phyloP scores from a whole-genome alignment of 768 basidiomycete genomes.

The Galerina sulciceps region DNA sequence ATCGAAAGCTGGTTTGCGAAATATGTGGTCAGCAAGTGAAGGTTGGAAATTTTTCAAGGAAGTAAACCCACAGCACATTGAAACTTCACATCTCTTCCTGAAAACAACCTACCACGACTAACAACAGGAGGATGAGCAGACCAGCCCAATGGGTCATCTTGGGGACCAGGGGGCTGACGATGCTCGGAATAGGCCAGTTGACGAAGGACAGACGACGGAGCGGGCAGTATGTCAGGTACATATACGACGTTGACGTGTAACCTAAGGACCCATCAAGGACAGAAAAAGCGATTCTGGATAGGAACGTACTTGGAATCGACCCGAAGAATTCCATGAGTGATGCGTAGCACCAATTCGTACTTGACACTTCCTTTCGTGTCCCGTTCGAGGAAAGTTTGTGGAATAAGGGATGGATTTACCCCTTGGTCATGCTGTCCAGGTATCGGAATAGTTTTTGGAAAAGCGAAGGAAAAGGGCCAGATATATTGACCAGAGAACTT shows the following conservation, averaged over 20 bases:
- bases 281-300: neutral
- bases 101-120: slow-evolving; percentile 25
- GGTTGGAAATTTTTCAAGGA: neutral
- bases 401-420: slow-evolving; percentile 21
- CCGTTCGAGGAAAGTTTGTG: slow-evolving; percentile 41
- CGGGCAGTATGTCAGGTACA: slow-evolving; percentile 34
- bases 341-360: slow-evolving; percentile 40
- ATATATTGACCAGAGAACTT: slow-evolving; percentile 38
- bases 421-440: slow-evolving; percentile 1
- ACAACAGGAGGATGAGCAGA: slow-evolving; percentile 21
- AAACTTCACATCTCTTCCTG: slow-evolving; percentile 26
- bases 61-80: slow-evolving; percentile 30
- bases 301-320: slow-evolving; percentile 41
- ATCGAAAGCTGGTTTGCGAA: slow-evolving; percentile 31
- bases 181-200: slow-evolving; percentile 37
- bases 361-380: slow-evolving; percentile 33
- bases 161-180: slow-evolving; percentile 33
- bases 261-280: slow-evolving; percentile 6
- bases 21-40: neutral
- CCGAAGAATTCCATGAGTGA: slow-evolving; percentile 41
- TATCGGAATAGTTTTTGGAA: slow-evolving; percentile 33
- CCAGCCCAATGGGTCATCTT: slow-evolving; percentile 41
- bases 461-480: slow-evolving; percentile 44
- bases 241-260: slow-evolving; percentile 31
- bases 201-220: slow-evolving; percentile 33